These are phyloP conservation scores for Populus tomentosa DNA, from an alignment of 441 rosid genomes.

Conservation along the genomic window DNA sequence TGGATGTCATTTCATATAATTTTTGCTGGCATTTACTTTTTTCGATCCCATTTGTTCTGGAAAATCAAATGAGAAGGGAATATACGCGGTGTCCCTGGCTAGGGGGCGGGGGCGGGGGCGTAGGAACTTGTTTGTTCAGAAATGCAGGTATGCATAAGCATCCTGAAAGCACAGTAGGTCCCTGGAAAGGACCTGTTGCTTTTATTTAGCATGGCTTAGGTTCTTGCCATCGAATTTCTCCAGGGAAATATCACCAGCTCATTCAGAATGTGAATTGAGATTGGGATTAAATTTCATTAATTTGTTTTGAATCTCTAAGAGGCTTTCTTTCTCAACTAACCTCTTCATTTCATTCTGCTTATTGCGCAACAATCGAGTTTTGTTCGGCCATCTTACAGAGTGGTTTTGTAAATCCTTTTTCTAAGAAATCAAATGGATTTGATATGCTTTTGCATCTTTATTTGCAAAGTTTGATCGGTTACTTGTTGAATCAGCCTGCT, in stretches of 20 bases:
- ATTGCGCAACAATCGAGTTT: background rate
- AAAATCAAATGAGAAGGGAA: background rate
- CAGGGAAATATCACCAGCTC: background rate
- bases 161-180: background rate
- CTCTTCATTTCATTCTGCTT: background rate
- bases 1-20: constrained; percentile 2
- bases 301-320: background rate
- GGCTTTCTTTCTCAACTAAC: background rate
- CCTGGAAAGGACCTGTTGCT: background rate
- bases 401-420: background rate
- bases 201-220: background rate
- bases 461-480: constrained; percentile 1
- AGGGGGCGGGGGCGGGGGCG: no score
- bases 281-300: background rate
- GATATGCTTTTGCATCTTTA: background rate
- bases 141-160: background rate
- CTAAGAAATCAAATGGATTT: background rate
- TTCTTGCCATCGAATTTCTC: background rate
- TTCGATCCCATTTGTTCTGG: background rate
- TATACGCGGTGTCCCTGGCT: background rate
- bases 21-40: background rate
- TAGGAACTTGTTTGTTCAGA: background rate
- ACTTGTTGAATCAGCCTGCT: constrained; percentile 5
- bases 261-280: background rate
- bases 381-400: background rate